Evolutionary conservation across 116 monocot species (phyloP).

Genomic region (Cymodocea nodosa): DNA sequence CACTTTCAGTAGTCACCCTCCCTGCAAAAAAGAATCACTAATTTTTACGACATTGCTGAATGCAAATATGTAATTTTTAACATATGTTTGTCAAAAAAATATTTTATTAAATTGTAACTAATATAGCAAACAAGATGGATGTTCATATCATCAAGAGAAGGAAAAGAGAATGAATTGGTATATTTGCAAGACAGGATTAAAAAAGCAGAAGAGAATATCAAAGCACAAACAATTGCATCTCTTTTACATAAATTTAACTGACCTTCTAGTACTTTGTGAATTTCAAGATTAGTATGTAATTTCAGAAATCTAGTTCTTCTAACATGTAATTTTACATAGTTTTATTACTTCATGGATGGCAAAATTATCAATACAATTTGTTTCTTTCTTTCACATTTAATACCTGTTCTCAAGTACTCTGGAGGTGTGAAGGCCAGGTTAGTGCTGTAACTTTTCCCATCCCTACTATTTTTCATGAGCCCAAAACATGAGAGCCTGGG

Average conservation of each 20-base stretch:
- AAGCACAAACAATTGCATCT: background rate
- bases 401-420: slow-evolving; percentile 73
- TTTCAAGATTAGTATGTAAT: too few relatives aligned
- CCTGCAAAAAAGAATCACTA: slow-evolving; percentile 20
- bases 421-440: slow-evolving; percentile 78
- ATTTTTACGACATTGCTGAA: too few relatives aligned
- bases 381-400: background rate
- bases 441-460: slow-evolving; percentile 82
- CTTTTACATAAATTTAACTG: too few relatives aligned
- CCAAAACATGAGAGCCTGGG: slow-evolving; percentile 35
- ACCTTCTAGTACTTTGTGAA: too few relatives aligned
- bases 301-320: too few relatives aligned
- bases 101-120: too few relatives aligned
- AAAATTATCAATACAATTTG: background rate
- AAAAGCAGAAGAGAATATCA: background rate
- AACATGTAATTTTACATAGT: too few relatives aligned
- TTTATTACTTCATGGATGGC: background rate
- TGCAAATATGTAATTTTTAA: too few relatives aligned
- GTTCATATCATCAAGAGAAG: background rate
- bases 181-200: background rate
- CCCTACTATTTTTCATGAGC: slow-evolving; percentile 76
- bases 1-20: slow-evolving; percentile 57
- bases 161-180: background rate
- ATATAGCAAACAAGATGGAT: too few relatives aligned
- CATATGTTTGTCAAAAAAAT: too few relatives aligned